A percentile compares a stretch with the other conserved stretches of the same genome.
phyloP scores from a whole-genome alignment of 140 eudicot genomes.

The Anethum foeniculum region DNA sequence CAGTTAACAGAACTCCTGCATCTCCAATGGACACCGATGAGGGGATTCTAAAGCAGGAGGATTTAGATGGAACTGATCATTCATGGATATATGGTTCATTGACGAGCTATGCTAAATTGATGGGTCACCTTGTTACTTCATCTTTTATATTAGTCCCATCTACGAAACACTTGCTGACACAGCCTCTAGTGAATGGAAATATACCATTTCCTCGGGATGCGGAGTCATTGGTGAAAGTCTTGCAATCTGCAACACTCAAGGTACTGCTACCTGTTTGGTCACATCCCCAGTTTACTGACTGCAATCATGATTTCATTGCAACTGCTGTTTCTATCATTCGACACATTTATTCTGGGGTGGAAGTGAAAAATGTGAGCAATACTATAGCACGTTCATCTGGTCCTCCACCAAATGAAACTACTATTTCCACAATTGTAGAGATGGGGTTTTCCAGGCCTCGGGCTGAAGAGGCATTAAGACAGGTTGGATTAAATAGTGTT shows the following conservation, averaged over 20 bases:
- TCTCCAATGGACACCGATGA: conserved; percentile 98
- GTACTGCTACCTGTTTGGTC: conserved; percentile 87
- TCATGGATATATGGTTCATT: conserved; percentile 77
- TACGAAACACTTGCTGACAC: conserved; percentile 80
- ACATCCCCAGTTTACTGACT: conserved; percentile 68
- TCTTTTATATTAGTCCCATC: conserved; percentile 71
- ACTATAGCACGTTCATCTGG: conserved; percentile 52
- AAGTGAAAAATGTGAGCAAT: conserved; percentile 59
- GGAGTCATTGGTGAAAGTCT: conserved; percentile 75
- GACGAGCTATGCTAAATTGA: conserved; percentile 70
- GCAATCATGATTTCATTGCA: conserved; percentile 68
- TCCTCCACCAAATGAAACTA: conserved; percentile 86
- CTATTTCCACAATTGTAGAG: conserved; percentile 83
- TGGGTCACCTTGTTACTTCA: conserved; percentile 94
- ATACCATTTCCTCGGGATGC: conserved; percentile 72
- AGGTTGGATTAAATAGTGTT: conserved; percentile 89
- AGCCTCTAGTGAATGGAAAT: conserved; percentile 63
- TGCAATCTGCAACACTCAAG: conserved; percentile 79
- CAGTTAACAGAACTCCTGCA: conserved; percentile 68
- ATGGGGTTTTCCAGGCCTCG: conserved; percentile 95
- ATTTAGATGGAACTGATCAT: conserved; percentile 41
- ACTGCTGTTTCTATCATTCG: conserved; percentile 61
- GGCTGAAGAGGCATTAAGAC: conserved; percentile 96
- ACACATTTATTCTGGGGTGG: conserved; percentile 85
- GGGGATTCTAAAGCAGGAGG: conserved; percentile 43